These are phyloP conservation scores for Kwoniella shivajii DNA, from an alignment of 1,284 basidiomycete genomes.

Conservation along the genomic window DNA sequence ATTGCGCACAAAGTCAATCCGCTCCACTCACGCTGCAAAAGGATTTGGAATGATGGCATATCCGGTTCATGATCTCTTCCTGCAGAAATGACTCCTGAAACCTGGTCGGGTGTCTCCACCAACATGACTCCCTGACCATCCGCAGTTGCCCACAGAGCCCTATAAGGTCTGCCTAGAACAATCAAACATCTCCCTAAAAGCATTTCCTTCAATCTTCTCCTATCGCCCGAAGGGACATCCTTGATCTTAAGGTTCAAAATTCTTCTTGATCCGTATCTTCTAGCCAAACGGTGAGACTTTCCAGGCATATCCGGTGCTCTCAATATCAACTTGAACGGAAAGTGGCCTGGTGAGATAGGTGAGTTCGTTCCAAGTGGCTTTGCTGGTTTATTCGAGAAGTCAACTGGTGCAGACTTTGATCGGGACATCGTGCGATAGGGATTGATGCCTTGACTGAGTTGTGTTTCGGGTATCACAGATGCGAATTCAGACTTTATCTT, in stretches of 20 bases:
- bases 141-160: slow-evolving; percentile 31
- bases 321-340: slow-evolving; percentile 24
- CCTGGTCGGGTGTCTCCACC: slow-evolving; percentile 28
- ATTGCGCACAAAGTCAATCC: background rate
- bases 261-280: slow-evolving; percentile 39
- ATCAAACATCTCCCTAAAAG: slow-evolving; percentile 33
- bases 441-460: background rate
- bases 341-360: background rate
- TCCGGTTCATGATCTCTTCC: background rate
- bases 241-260: slow-evolving; percentile 34
- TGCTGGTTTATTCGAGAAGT: background rate
- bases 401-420: background rate
- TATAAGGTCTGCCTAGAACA: slow-evolving; percentile 36
- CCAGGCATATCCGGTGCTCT: slow-evolving; percentile 32
- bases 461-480: background rate
- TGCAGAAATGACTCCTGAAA: slow-evolving; percentile 1
- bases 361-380: slow-evolving; percentile 9
- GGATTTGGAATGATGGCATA: slow-evolving; percentile 22
- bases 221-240: background rate
- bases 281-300: slow-evolving; percentile 39
- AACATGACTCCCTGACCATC: slow-evolving; percentile 33
- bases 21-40: slow-evolving; percentile 24
- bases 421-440: background rate
- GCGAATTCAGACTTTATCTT: background rate
- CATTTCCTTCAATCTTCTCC: slow-evolving; percentile 19